Evolutionary conservation across 2,329 filamentous ascomycete species (phyloP), one percentile per base, ranked within the genome.

Genomic region (Aspergillus hortae): DNA sequence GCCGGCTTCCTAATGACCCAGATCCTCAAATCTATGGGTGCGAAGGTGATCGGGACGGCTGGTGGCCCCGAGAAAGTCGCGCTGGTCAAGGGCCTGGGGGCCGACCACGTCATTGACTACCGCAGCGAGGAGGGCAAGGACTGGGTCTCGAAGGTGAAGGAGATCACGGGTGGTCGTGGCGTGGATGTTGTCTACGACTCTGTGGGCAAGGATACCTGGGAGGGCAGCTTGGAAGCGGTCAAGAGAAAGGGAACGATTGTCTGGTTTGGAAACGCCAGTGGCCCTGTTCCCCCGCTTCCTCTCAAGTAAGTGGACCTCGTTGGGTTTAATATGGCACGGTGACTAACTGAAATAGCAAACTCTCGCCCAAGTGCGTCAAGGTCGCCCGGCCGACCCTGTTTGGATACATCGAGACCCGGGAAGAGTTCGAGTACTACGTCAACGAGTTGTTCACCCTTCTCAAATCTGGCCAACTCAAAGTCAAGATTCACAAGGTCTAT

Each of bases 81-180:
- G 43, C 67, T 90, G 38, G 90, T 90, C 2, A 82, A 76, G 69
- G 75, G 80, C 57, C 63, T 74, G 3, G 90, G 90, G 6, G 90
- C 89, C 0, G 81, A 85, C 61, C 84, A 86, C 59, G 75, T 87
- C 51, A 79, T 96, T 60, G 86, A 89, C 67, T 92, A 91, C 59
- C 92, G 90, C 74, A 75, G 96, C 57, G 89, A 95, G 66, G 89
- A 91, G 56, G 86, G 86, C 61, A 82, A 94, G 41, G 89, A 94
- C 49, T 80, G 81, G 67, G 86, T 94, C 50, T 89, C 95, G 58
- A 80, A 80, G 65, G 79, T 96, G 52, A 95, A 95, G 65, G 91
- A 96, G 77, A 84, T 89, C 45, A 96, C 90, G 0, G 81, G 77
- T 2, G 87, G 87, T 0, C 74, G 84, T 54, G 92, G 92, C 6